Base-by-base conservation (phyloP, 495 filamentous ascomycete genomes). In the Achaetomiella virescens region DNA sequence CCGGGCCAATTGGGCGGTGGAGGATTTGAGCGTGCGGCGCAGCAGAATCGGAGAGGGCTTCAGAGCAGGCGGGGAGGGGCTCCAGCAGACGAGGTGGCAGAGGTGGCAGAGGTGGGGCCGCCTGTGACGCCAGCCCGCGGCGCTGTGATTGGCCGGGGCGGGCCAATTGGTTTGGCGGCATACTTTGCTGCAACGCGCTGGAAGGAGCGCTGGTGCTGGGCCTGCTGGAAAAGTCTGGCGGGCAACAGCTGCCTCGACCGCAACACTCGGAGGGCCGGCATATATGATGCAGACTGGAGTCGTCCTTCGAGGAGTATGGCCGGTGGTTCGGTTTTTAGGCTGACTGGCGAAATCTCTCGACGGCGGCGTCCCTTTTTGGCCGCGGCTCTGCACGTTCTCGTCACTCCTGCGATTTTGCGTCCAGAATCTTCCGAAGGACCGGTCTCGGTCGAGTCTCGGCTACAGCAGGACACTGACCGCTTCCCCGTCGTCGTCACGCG, bases 11-110 rank as follows among this genome's bases (percentile, higher is more conserved):
- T 68, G 72, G 66, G 47, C 46, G 55, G 29, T 51, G 58, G 48
- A 53, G 55, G 45, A 57, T 64, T 60, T 57, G 54, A 15, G n/a
- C 55, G 51, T 51, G 41, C 33, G 37, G 51, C 33, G 47, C 33
- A 38, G 27, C 48, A 48, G 49, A 48, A 55, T 49, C 50, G 58
- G 58, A 60, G 54, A 43, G 44, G 38, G 25, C 43, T 57, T 48
- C 31, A 51, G 58, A 43, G 66, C 68, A 63, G 67, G 67, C 69
- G 70, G 67, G 73, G 68, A 72, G 69, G 66, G 67, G 71, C 59
- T 61, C 58, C 52, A 37, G 61, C 54, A 61, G 57, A 50, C 21
- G 58, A 59, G 59, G n/a, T n/a, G n/a, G n/a, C n/a, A n/a, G n/a
- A n/a, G n/a, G n/a, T n/a, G n/a, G n/a, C n/a, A n/a, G n/a, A n/a